Base-by-base conservation (phyloP, 2,329 filamentous ascomycete species). In the Paraphoma chrysanthemicola region DNA sequence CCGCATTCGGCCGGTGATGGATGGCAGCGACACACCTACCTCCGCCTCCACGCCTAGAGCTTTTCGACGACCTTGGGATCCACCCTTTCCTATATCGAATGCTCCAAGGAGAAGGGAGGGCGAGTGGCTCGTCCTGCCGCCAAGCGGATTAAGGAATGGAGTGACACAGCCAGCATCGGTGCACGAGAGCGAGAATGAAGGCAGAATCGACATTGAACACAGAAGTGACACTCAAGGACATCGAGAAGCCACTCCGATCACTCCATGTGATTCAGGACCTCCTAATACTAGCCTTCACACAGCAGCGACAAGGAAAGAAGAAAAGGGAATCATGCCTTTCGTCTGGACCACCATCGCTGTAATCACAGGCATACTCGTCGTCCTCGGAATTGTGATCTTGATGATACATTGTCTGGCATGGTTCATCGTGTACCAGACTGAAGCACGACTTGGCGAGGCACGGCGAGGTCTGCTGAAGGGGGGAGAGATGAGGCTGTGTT, bases 401-500 rank as follows among this genome's bases (percentile, higher is more conserved):
- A 45, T 69, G 12, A 68, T 66, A 17, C 65, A 75, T 44, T 68
- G 59, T 23, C 39, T 74, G 17, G 67, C 67, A 6, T 66, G 63
- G 64, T 72, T 72, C 30, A 43, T 75, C 6, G 63, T 72, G 10
- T 71, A 69, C 52, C 73, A 71, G 31, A 70, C 69, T 0, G 70
- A 72, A 46, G 65, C 63, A 2, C 48, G 68, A 16, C 46, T 74
- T 3, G 69, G 65, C 12, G 67, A 70, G 31, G 59, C 64, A 33
- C 56, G 65, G 8, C 57, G 52, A 12, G 68, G 68, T 7, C 36
- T 75, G 12, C 23, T 70, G 36, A 60, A 58, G 36, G 63, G 70
- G 2, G 69, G 72, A 10, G 70, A 74, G 31, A 75, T 73, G 69
- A 63, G 66, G 43, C 36, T 75, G 7, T 74, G 70, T 63, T 61